Percentiles rank a stretch among this genome's conserved stretches.
These are phyloP conservation scores for Novakomyces olei DNA, from an alignment of 805 yeast species.

Conservation along the genomic window DNA sequence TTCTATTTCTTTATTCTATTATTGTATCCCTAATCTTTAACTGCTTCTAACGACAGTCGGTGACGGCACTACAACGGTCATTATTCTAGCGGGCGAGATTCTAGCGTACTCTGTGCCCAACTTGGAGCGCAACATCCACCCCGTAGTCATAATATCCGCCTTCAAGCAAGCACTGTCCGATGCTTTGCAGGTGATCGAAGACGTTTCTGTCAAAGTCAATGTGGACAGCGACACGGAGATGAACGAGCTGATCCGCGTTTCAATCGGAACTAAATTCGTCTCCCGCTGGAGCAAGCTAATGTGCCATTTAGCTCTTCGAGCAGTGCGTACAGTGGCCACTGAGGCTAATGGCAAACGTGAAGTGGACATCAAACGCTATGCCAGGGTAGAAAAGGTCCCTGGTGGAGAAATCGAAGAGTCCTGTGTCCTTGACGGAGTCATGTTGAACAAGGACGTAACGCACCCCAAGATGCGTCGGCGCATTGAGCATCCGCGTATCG, in stretches of 20 bases:
- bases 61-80: constrained; percentile 95
- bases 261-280: constrained; percentile 91
- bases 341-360: constrained; percentile 37
- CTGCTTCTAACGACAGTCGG: constrained; percentile 38
- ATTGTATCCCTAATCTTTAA: too few species aligned
- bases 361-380: constrained; percentile 82
- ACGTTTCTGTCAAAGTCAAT: constrained; percentile 68
- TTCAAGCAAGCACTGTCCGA: constrained; percentile 75
- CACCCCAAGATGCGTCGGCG: constrained; percentile 92
- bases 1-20: too few species aligned
- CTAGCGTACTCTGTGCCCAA: constrained; percentile 88
- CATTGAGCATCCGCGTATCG: constrained; percentile 71
- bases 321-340: constrained; percentile 61
- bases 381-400: constrained; percentile 83
- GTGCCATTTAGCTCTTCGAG: constrained; percentile 71
- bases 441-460: constrained; percentile 91
- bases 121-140: constrained; percentile 81
- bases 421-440: constrained; percentile 68
- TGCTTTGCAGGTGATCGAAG: constrained; percentile 70
- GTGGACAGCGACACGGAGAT: constrained; percentile 63
- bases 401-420: constrained; percentile 94
- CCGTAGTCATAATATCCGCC: constrained; percentile 87
- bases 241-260: constrained; percentile 65
- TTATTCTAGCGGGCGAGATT: constrained; percentile 83
- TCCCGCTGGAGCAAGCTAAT: constrained; percentile 74